Conservation (phyloP, 2,329 filamentous ascomycete species). For the Pezicula carpinea region DNA sequence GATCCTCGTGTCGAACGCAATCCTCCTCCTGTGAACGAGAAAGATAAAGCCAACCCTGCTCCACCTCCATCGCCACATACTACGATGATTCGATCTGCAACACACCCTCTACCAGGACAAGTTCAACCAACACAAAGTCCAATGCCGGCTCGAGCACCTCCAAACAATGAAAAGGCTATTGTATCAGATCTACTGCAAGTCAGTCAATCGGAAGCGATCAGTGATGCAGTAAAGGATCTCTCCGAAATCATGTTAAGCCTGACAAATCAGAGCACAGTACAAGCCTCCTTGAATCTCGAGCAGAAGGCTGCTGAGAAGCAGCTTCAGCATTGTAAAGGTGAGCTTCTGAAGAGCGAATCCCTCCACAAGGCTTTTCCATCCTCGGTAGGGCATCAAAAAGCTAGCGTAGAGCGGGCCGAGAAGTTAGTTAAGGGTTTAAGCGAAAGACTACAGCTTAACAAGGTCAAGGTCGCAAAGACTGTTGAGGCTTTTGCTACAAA, state of each 20-base stretch:
- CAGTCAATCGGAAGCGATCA: background rate
- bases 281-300: constrained; percentile 2
- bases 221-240: background rate
- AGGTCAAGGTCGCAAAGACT: background rate
- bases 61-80: too few relatives aligned
- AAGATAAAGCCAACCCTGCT: too few relatives aligned
- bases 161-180: too few relatives aligned
- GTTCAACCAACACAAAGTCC: too few relatives aligned
- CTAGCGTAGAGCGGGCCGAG: background rate
- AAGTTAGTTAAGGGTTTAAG: background rate
- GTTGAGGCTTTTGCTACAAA: background rate
- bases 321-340: constrained; percentile 3
- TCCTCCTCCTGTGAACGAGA: too few relatives aligned
- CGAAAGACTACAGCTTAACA: background rate
- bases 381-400: background rate
- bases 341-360: constrained; percentile 7
- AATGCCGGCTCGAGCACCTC: too few relatives aligned
- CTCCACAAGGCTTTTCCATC: constrained; percentile 4
- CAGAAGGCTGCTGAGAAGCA: constrained; percentile 1
- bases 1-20: too few relatives aligned
- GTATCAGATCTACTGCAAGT: too few relatives aligned
- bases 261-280: background rate
- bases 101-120: too few relatives aligned
- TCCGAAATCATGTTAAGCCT: background rate
- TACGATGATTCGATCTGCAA: too few relatives aligned